A percentile compares a stretch with the other conserved stretches of the same genome.
These are phyloP conservation scores for Peronospora farinosa DNA, from an alignment of 352 stramenopile genomes.

Conservation along the genomic window DNA sequence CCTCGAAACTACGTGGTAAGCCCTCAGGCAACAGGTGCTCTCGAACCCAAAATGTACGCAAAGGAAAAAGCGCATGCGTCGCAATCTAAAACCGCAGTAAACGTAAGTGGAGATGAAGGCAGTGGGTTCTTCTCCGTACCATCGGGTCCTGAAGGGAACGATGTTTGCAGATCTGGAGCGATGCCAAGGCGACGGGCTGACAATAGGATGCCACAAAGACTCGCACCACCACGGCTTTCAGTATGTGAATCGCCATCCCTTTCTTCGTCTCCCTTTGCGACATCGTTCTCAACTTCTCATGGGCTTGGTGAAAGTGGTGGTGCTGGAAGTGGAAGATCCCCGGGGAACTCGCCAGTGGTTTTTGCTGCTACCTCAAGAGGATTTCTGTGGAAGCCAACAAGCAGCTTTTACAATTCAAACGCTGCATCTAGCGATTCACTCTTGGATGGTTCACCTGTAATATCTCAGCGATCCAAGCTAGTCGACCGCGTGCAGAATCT, in stretches of 20 bases:
- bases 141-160: constrained; percentile 3
- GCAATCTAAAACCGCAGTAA: constrained; percentile 1
- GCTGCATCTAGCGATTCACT: constrained; percentile 2
- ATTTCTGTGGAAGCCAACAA: constrained; percentile 18
- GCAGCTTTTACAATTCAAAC: constrained; percentile 13
- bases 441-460: constrained; percentile 4
- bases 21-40: constrained; percentile 1
- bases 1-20: constrained; percentile 10
- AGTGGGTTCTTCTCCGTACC: constrained; percentile 1
- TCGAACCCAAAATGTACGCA: constrained; percentile 2
- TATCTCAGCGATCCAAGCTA: constrained; percentile 16
- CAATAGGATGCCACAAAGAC: constrained; percentile 21
- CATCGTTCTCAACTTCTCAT: constrained; percentile 8
- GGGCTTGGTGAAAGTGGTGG: constrained; percentile 11
- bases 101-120: not conserved
- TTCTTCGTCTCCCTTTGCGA: constrained; percentile 23
- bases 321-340: constrained; percentile 6
- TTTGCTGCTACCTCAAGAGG: constrained; percentile 17
- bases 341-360: constrained; percentile 13
- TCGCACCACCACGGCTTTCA: constrained; percentile 25
- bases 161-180: constrained; percentile 7
- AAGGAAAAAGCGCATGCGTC: constrained; percentile 1
- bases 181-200: constrained; percentile 9
- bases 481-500: constrained; percentile 34
- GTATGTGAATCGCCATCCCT: constrained; percentile 15